Evolutionary conservation across 2,329 filamentous ascomycete genomes (phyloP).

Genomic region (Colletotrichum nymphaeae): DNA sequence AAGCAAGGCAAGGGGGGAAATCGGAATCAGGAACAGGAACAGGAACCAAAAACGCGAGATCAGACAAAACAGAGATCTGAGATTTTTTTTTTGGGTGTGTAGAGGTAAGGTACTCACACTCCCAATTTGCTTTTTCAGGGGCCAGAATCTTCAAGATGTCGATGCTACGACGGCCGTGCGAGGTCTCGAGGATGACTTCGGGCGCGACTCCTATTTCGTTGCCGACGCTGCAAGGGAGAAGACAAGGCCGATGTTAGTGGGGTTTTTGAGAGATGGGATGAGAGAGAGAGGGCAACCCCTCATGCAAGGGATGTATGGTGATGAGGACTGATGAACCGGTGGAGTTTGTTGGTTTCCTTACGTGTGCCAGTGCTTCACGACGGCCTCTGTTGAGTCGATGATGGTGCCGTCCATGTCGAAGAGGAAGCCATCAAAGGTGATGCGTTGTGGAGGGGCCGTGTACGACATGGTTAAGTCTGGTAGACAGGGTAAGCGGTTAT

Average conservation of each 20-base stretch:
- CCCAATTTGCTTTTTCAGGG: conserved; percentile 89
- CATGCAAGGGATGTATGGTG: conserved; percentile 17
- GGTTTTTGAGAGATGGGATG: not conserved
- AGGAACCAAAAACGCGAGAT: not conserved
- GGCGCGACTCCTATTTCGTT: conserved; percentile 86
- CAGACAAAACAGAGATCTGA: conserved; percentile 14
- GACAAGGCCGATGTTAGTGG: conserved; percentile 30
- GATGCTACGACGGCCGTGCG: conserved; percentile 90
- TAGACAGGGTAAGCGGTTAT: not conserved
- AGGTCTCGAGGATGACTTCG: conserved; percentile 87
- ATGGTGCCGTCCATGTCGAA: conserved; percentile 88
- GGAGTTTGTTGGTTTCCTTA: conserved; percentile 48
- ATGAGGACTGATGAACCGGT: conserved; percentile 3
- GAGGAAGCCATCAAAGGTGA: conserved; percentile 65
- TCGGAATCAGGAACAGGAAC: not conserved
- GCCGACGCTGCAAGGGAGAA: conserved; percentile 68
- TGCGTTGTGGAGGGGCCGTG: conserved; percentile 31
- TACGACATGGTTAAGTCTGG: conserved; percentile 24
- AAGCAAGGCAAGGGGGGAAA: conserved; percentile 28
- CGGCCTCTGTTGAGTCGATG: conserved; percentile 82
- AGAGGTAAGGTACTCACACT: conserved; percentile 72
- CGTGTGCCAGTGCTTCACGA: conserved; percentile 82
- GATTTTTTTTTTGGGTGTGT: too few relatives aligned
- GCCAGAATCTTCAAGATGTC: conserved; percentile 85
- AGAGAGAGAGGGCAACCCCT: not conserved